These are phyloP conservation scores for Syncephalastrum racemosum DNA, from an alignment of 371 early-diverging fungal genomes.

Conservation along the genomic window DNA sequence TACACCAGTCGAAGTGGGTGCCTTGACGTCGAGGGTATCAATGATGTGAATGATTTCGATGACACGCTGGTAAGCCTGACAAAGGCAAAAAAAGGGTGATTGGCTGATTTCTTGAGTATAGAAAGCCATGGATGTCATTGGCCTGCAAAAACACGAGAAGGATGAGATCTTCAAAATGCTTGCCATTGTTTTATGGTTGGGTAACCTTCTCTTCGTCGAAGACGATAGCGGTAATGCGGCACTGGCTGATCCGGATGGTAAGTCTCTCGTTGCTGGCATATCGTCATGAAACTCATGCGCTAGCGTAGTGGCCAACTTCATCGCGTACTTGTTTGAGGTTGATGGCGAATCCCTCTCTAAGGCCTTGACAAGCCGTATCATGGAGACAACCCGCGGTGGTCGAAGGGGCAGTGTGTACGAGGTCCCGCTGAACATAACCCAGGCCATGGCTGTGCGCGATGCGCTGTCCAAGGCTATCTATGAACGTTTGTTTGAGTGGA, in stretches of 20 bases:
- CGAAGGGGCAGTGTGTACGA: slow-evolving; percentile 79
- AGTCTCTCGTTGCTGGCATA: slow-evolving; percentile 1
- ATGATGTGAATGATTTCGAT: slow-evolving; percentile 73
- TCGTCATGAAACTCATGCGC: neutral
- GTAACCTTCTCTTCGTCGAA: slow-evolving; percentile 78
- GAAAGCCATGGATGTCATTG: slow-evolving; percentile 82
- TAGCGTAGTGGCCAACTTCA: slow-evolving; percentile 65
- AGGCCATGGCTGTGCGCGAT: slow-evolving; percentile 82
- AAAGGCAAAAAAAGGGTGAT: neutral
- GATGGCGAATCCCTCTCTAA: slow-evolving; percentile 62
- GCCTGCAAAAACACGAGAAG: slow-evolving; percentile 70
- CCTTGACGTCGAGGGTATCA: slow-evolving; percentile 78
- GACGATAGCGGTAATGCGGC: slow-evolving; percentile 62
- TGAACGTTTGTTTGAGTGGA: slow-evolving; percentile 88
- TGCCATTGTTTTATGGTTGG: slow-evolving; percentile 82
- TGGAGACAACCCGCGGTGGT: slow-evolving; percentile 83
- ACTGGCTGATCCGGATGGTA: slow-evolving; percentile 67
- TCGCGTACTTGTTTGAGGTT: slow-evolving; percentile 78
- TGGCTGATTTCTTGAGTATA: slow-evolving; percentile 14
- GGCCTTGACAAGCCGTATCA: slow-evolving; percentile 67
- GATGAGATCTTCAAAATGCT: slow-evolving; percentile 81
- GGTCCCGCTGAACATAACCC: slow-evolving; percentile 77
- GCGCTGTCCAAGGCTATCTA: slow-evolving; percentile 86
- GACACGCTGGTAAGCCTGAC: slow-evolving; percentile 62
- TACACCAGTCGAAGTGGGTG: slow-evolving; percentile 78